These are phyloP conservation scores for Leucaena leucocephala DNA, from an alignment of 306 rosid genomes.

Conservation along the genomic window DNA sequence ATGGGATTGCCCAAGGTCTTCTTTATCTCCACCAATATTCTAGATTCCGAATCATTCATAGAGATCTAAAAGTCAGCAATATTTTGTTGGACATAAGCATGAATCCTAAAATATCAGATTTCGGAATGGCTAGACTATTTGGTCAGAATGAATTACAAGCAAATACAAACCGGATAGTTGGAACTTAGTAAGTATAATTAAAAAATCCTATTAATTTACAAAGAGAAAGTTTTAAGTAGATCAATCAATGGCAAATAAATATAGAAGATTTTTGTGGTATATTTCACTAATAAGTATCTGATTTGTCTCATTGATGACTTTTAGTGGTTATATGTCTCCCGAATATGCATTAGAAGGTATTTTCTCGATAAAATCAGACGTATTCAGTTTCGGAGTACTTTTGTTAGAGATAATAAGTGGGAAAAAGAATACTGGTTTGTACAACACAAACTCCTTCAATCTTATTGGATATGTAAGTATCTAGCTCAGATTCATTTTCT, in stretches of 20 bases:
- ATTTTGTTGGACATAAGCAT: conserved; percentile 36
- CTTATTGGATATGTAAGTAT: conserved; percentile 49
- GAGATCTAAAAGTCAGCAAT: conserved; percentile 45
- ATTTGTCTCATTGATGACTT: background rate
- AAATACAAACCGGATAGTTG: conserved; percentile 45
- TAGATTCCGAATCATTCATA: conserved; percentile 35
- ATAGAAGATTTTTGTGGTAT: background rate
- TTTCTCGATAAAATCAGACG: conserved; percentile 39
- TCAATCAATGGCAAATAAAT: background rate
- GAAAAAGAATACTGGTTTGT: conserved; percentile 43
- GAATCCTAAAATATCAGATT: conserved; percentile 50
- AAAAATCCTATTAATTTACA: background rate
- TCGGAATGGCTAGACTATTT: conserved; percentile 45
- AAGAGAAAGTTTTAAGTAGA: background rate
- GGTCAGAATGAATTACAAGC: conserved; percentile 33
- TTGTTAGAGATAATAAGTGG: conserved; percentile 45
- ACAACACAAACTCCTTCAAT: conserved; percentile 31
- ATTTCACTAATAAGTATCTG: background rate
- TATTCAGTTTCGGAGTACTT: conserved; percentile 46
- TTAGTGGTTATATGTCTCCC: conserved; percentile 36
- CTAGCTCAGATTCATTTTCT: background rate
- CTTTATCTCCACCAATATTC: conserved; percentile 46
- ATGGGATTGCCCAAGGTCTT: conserved; percentile 44
- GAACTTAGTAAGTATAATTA: conserved; percentile 43
- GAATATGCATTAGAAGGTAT: conserved; percentile 42